Percentiles rank a stretch among this genome's conserved stretches.
Evolutionary conservation across 2,329 filamentous ascomycete genomes (phyloP).

Genomic region (Verticillium longisporum): DNA sequence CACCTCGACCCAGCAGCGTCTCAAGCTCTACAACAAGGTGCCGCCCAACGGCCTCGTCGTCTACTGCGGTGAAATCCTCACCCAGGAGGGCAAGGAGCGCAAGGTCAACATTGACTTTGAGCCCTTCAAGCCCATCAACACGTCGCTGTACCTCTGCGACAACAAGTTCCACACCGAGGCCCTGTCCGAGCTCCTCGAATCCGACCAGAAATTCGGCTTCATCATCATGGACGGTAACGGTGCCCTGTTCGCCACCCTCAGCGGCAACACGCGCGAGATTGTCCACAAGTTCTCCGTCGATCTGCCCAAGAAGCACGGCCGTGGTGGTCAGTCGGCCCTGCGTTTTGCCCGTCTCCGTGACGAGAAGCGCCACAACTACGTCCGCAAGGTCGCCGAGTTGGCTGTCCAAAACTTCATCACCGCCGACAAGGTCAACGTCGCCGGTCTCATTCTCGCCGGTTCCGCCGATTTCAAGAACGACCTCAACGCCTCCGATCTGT

Average conservation of each 20-base stretch:
- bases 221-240: constrained; percentile 99
- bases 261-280: constrained; percentile 93
- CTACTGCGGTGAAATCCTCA: constrained; percentile 99
- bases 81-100: constrained; percentile 93
- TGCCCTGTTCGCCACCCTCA: constrained; percentile 91
- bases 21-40: constrained; percentile 99
- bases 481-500: constrained; percentile 94
- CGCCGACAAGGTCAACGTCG: constrained; percentile 96
- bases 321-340: constrained; percentile 98
- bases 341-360: constrained; percentile 99
- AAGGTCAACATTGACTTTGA: constrained; percentile 99
- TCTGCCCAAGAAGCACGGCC: constrained; percentile 98
- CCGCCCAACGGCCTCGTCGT: constrained; percentile 95
- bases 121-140: constrained; percentile 99
- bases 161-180: constrained; percentile 99
- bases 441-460: constrained; percentile 89
- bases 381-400: constrained; percentile 95
- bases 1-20: constrained; percentile 96
- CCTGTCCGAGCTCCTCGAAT: constrained; percentile 92
- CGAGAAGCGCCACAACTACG: constrained; percentile 99
- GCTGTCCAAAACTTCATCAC: constrained; percentile 99
- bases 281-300: constrained; percentile 98
- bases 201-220: constrained; percentile 98
- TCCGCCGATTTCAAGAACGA: constrained; percentile 99
- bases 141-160: constrained; percentile 97